Evolutionary conservation across 306 rosid species (phyloP).

Genomic region (Mimosa bimucronata): DNA sequence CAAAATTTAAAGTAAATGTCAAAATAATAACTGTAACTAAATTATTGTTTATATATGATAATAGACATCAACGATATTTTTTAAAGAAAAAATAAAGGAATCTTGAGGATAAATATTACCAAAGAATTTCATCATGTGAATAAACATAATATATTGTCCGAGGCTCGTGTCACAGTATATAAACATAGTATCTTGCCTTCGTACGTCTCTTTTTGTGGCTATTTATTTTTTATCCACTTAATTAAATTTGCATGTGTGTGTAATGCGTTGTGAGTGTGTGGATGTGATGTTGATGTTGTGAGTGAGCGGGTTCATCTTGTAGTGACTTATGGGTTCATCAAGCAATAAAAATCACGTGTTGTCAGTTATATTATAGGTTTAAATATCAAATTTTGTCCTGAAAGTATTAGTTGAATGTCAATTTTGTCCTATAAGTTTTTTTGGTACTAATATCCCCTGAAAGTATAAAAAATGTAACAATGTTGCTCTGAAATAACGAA

Average conservation of each 20-base stretch:
- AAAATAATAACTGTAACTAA: constrained; percentile 2
- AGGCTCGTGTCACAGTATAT: background rate
- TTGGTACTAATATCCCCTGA: no score
- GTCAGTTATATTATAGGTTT: background rate
- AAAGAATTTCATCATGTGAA: background rate
- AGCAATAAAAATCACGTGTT: background rate
- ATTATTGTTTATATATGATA: background rate
- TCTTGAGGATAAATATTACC: background rate
- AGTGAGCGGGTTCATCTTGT: background rate
- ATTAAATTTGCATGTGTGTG: background rate
- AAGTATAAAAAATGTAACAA: no score
- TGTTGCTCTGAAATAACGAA: no score
- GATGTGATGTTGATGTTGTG: background rate
- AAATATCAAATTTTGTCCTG: no score
- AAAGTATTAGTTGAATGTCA: no score
- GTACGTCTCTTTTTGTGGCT: background rate
- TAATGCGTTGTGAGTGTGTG: background rate
- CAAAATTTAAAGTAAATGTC: background rate
- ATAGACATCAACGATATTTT: background rate
- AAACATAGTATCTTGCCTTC: background rate
- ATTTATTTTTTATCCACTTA: background rate
- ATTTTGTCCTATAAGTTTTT: no score
- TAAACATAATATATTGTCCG: background rate
- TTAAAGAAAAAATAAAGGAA: background rate
- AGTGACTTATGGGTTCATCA: background rate